A percentile compares a stretch with the other conserved stretches of the same genome.
phyloP scores from a whole-genome alignment of 345 rosid species.

The Gossypium mustelinum region DNA sequence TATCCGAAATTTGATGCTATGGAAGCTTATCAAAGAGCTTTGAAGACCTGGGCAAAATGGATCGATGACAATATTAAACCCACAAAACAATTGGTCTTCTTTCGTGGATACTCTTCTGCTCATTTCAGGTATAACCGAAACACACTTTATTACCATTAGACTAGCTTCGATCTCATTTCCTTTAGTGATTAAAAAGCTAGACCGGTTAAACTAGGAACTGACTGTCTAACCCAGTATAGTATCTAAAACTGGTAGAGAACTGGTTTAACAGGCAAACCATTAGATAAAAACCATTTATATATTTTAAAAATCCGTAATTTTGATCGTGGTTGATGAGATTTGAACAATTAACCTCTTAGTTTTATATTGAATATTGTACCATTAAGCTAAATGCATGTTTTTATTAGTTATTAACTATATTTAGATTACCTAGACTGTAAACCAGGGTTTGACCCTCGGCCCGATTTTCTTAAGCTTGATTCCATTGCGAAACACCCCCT shows the following conservation, averaged over 20 bases:
- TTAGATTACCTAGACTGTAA: too few species aligned
- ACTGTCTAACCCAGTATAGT: neutral
- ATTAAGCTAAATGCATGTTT: too few species aligned
- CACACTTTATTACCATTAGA: neutral
- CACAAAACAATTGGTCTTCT: constrained; percentile 60
- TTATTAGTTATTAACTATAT: too few species aligned
- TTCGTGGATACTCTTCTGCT: constrained; percentile 92
- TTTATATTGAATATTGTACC: too few species aligned
- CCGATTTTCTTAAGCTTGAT: too few species aligned
- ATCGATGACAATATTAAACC: constrained; percentile 57
- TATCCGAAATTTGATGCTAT: constrained; percentile 77
- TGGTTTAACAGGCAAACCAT: too few species aligned
- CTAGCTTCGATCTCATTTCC: neutral
- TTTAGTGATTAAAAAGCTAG: neutral
- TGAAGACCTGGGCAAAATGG: constrained; percentile 92
- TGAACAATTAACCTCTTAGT: too few species aligned
- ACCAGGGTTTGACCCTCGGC: too few species aligned
- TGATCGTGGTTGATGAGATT: too few species aligned
- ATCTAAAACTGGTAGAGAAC: neutral
- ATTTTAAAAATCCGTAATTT: too few species aligned
- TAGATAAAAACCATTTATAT: too few species aligned
- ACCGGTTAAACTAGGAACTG: neutral
- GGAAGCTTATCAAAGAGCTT: constrained; percentile 81
- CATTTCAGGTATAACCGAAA: constrained; percentile 59
- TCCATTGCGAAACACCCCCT: too few species aligned